These are phyloP conservation scores for Coemansia sp. DNA, from an alignment of 192 early-diverging fungal species.

Conservation along the genomic window DNA sequence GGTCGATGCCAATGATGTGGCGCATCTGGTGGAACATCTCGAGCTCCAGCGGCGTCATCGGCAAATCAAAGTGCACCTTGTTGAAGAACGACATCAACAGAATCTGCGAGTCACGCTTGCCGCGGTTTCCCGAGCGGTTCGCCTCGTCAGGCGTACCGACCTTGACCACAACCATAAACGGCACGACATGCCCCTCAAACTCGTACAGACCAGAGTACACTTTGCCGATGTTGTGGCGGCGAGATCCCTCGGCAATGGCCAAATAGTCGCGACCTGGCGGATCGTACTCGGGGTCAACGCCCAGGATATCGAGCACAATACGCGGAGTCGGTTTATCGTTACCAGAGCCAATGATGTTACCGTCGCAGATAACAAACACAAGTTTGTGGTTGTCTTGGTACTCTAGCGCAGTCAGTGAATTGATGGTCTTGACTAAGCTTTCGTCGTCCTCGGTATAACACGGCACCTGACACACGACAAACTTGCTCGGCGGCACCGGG, in stretches of 20 bases:
- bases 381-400: conserved; percentile 90
- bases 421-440: conserved; percentile 74
- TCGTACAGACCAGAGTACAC: conserved; percentile 97
- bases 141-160: conserved; percentile 87
- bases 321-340: conserved; percentile 91
- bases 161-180: conserved; percentile 95
- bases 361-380: conserved; percentile 81
- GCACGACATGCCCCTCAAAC: conserved; percentile 83
- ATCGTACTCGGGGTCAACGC: conserved; percentile 76
- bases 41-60: conserved; percentile 90
- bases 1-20: conserved; percentile 91
- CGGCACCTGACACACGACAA: conserved; percentile 92
- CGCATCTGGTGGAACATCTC: conserved; percentile 98
- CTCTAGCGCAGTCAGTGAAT: conserved; percentile 69
- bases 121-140: conserved; percentile 88
- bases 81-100: conserved; percentile 95
- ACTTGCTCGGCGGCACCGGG: conserved; percentile 87
- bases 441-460: conserved; percentile 94
- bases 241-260: conserved; percentile 88
- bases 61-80: conserved; percentile 88
- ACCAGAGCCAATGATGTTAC: conserved; percentile 89
- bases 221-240: conserved; percentile 93
- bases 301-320: conserved; percentile 85
- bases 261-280: conserved; percentile 77
- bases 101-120: conserved; percentile 98